Base-by-base conservation (phyloP, 306 rosid genomes). In the Citrullus colocynthis region DNA sequence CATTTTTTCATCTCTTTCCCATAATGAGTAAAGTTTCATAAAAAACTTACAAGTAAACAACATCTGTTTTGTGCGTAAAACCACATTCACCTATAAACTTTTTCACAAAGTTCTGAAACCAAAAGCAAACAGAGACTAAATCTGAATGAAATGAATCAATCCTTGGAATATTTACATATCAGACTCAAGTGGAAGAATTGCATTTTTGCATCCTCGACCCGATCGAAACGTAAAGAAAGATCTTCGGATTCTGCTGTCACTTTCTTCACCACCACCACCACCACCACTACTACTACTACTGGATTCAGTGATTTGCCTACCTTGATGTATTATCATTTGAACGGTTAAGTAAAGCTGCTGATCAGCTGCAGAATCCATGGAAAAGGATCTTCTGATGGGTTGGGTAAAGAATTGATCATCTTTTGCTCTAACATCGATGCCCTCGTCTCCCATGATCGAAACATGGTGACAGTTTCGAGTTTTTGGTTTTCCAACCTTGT, bases 381-480 rank as follows among this genome's bases (percentile, higher is more conserved):
- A 91, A 81, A 91, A 91, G 52, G 92, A 91, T 83, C 94, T 86
- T 81, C 91, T 75, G 16, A 89, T 82, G 12, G 94, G 90, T 41
- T 85, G 92, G 75, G 88, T 42, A 21, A 81, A 84, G 76, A 91
- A 91, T 48, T 84, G 89, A 0, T 89, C 92, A 48, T 89, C 90
- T 76, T 88, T 84, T 30, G 78, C 83, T 69, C 89, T 80, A 39
- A 77, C 76, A 41, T 84, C 59, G 85, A 91, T 88, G 61, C 89
- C 86, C 81, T 91, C 97, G 74, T 91, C 97, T 61, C 90, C 97
- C 94, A 88, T 89, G 56, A 83, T 91, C 10, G 94, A 84, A 82
- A 79, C 87, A 71, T 79, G 88, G 63, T 85, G 88, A 41, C 84
- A 89, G 77, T 88, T 89, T 74, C 85, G 83, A 42, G 75, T 59